Base-by-base conservation (phyloP, 495 filamentous ascomycete genomes). In the Talaromyces nanjingensis region DNA sequence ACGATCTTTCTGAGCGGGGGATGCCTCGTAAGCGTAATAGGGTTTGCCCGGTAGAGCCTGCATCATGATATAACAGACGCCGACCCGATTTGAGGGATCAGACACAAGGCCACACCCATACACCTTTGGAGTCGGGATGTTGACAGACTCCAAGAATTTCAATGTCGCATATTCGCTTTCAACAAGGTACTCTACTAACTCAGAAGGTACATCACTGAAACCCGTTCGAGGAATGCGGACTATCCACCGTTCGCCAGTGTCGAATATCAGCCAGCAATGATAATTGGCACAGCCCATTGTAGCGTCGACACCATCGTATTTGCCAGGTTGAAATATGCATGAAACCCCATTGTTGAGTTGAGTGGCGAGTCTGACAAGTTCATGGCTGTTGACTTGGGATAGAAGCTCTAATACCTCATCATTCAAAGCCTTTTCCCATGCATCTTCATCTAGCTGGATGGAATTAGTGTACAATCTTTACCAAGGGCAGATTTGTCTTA, bases 11-110 rank as follows among this genome's bases (percentile, higher is more conserved):
- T 74, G 68, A 58, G 61, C 45, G 6, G 62, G 9, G 27, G 60
- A 70, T 24, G 68, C 66, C 57, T 71, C 56, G 25, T 22, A 0
- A 9, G 70, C 49, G 71, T 71, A 77, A 33, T 72, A 57, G 8
- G 73, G 65, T 53, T 67, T 72, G 0, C 75, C 73, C 11, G 64
- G 42, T 47, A 79, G 56, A 67, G 74, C 73, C 62, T 79, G 70
- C 70, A 78, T 72, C 34, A 80, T 66, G n/a, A 80, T 73, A 77
- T 69, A 70, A 57, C 67, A 64, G 0, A 70, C 59, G 11, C 76
- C 76, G 14, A 75, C 70, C 12, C 67, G 57, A 29, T 77, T 78
- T 6, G 59, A 39, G 8, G 58, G 62, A 63, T 74, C 68, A 53
- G 58, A 25, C 20, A 39, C 56, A 22, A 68, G 54, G 1, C 61